Conservation (phyloP, 257 asterid species). For the Penstemon barbatus region DNA sequence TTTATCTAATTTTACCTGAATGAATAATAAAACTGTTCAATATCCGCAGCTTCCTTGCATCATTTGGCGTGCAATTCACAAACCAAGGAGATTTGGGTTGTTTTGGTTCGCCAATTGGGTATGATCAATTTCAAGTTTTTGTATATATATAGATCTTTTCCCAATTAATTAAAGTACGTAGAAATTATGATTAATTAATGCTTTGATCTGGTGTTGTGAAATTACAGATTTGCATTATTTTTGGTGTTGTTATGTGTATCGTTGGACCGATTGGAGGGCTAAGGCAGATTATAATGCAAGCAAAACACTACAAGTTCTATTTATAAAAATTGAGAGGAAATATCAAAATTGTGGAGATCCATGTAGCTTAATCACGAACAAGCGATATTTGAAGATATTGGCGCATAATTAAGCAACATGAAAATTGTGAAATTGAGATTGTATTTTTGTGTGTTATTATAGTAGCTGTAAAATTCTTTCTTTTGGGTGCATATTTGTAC, state of each 20-base stretch:
- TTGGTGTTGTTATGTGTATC: conserved; percentile 42
- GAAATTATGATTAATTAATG: not conserved
- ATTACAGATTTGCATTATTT: conserved; percentile 48
- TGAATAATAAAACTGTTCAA: not conserved
- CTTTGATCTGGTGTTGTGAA: not conserved
- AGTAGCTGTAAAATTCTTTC: no score
- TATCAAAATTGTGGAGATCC: no score
- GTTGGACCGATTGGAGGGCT: conserved; percentile 57
- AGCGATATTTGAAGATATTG: no score
- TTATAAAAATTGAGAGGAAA: conserved; percentile 15
- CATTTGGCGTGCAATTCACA: conserved; percentile 41
- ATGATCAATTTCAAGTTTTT: conserved; percentile 7
- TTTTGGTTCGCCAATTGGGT: conserved; percentile 53
- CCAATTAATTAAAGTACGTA: not conserved
- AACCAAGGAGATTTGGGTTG: conserved; percentile 38
- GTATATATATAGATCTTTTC: not conserved
- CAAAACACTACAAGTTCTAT: conserved; percentile 41
- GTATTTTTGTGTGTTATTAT: no score
- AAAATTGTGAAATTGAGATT: no score
- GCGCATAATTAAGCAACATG: no score
- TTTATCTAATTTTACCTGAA: not conserved
- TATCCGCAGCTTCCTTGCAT: conserved; percentile 44
- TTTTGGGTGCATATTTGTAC: no score
- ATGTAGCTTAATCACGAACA: not conserved
- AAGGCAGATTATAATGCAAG: conserved; percentile 39